phyloP scores from a whole-genome alignment of 306 rosid species.

The Trifolium repens region DNA sequence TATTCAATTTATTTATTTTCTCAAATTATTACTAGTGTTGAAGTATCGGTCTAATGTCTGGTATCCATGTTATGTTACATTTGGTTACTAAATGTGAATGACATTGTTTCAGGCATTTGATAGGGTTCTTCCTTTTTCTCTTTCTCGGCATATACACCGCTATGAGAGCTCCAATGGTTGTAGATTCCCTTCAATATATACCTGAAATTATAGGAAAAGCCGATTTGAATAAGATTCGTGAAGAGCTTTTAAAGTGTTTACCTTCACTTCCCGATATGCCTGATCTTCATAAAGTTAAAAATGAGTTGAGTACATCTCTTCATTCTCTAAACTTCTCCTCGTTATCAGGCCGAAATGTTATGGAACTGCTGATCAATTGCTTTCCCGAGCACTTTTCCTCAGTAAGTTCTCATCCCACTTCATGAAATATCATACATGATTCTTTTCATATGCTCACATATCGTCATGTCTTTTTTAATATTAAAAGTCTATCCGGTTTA shows the following conservation, averaged over 20 bases:
- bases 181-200: slow-evolving; percentile 51
- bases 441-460: too few relatives aligned
- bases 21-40: too few relatives aligned
- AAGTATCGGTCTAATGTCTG: too few relatives aligned
- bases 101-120: slow-evolving; percentile 68
- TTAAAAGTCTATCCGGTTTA: too few relatives aligned
- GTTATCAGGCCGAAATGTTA: slow-evolving; percentile 50
- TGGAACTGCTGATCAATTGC: slow-evolving; percentile 56
- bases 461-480: too few relatives aligned
- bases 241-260: slow-evolving; percentile 57
- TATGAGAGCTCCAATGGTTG: slow-evolving; percentile 48
- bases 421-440: too few relatives aligned
- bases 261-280: slow-evolving; percentile 52
- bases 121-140: slow-evolving; percentile 71
- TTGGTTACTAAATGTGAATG: neutral
- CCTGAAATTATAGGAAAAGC: slow-evolving; percentile 46
- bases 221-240: slow-evolving; percentile 50
- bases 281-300: slow-evolving; percentile 42
- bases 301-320: slow-evolving; percentile 46
- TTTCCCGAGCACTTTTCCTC: slow-evolving; percentile 46
- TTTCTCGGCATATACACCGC: slow-evolving; percentile 63
- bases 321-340: slow-evolving; percentile 51
- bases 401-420: slow-evolving; percentile 38
- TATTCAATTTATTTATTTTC: too few relatives aligned
- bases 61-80: neutral